Conservation (phyloP, 805 yeast species). For the Lipomyces chichibuensis region DNA sequence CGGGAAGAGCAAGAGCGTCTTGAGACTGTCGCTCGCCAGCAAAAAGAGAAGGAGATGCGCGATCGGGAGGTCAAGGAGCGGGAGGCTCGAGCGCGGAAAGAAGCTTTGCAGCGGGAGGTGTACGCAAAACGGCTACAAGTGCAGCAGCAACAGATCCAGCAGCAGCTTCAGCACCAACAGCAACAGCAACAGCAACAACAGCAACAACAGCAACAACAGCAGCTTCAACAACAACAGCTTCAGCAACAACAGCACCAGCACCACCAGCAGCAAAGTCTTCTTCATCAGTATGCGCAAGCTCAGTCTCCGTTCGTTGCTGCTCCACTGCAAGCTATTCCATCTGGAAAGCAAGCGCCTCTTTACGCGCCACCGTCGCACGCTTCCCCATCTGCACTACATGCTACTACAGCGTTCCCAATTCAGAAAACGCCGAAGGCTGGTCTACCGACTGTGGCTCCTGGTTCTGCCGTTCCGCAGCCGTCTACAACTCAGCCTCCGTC, state of each 20-base stretch:
- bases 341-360: neutral
- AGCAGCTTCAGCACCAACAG: conserved; percentile 27
- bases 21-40: conserved; percentile 26
- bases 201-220: conserved; percentile 14
- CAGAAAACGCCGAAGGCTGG: neutral
- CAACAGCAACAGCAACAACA: conserved; percentile 13
- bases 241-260: conserved; percentile 6
- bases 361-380: conserved; percentile 1
- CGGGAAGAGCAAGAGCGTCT: conserved; percentile 28
- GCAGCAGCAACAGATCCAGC: conserved; percentile 31
- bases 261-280: conserved; percentile 1
- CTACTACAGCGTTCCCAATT: neutral
- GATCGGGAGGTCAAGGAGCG: conserved; percentile 34
- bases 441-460: neutral
- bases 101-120: conserved; percentile 26
- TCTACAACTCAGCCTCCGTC: neutral
- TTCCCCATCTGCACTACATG: neutral
- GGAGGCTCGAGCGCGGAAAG: conserved; percentile 34
- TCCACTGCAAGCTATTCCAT: neutral
- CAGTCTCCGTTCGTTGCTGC: conserved; percentile 7
- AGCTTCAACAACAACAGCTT: neutral
- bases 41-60: conserved; percentile 29
- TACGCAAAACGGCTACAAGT: conserved; percentile 29
- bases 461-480: neutral
- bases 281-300: conserved; percentile 3